Percentiles rank a stretch among this genome's conserved stretches.
Evolutionary conservation across 2,329 filamentous ascomycete genomes (phyloP).

Genomic region (Neoarthrinium moseri): DNA sequence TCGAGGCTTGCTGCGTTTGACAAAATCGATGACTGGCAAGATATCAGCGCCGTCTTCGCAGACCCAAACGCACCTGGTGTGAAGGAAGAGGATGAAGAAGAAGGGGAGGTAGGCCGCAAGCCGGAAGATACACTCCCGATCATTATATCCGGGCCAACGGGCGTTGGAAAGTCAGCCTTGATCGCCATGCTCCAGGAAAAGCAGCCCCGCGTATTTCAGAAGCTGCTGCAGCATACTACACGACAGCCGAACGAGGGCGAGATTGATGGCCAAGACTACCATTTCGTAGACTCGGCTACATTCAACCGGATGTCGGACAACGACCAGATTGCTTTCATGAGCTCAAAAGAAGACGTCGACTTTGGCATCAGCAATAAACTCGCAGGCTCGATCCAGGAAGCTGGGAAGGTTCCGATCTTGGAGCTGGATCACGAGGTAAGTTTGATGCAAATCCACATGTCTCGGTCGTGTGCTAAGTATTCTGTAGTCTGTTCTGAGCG

Average conservation of each 20-base stretch:
- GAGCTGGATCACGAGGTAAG: constrained; percentile 53
- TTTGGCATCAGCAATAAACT: constrained; percentile 57
- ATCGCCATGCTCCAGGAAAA: constrained; percentile 61
- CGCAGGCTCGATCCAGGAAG: constrained; percentile 49
- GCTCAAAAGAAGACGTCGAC: constrained; percentile 44
- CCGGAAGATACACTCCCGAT: constrained; percentile 55
- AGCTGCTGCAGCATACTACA: constrained; percentile 55
- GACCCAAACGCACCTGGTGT: constrained; percentile 39
- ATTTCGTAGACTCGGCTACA: constrained; percentile 54
- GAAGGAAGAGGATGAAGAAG: constrained; percentile 32
- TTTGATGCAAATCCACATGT: constrained; percentile 3
- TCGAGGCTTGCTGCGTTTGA: constrained; percentile 78
- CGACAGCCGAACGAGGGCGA: constrained; percentile 49
- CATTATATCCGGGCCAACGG: constrained; percentile 65
- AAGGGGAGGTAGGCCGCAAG: constrained; percentile 24
- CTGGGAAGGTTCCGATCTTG: constrained; percentile 60
- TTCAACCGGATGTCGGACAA: constrained; percentile 60
- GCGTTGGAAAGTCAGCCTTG: constrained; percentile 63
- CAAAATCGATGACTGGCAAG: constrained; percentile 80
- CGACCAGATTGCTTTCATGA: constrained; percentile 59
- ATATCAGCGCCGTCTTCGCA: constrained; percentile 59
- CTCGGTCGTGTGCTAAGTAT: background rate
- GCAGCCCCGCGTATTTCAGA: constrained; percentile 64
- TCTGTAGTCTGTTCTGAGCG: constrained; percentile 51
- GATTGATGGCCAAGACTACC: constrained; percentile 48